Evolutionary conservation across 495 filamentous ascomycete species (phyloP), one percentile per base, ranked within the genome.

Genomic region (Lichina pygmaea): DNA sequence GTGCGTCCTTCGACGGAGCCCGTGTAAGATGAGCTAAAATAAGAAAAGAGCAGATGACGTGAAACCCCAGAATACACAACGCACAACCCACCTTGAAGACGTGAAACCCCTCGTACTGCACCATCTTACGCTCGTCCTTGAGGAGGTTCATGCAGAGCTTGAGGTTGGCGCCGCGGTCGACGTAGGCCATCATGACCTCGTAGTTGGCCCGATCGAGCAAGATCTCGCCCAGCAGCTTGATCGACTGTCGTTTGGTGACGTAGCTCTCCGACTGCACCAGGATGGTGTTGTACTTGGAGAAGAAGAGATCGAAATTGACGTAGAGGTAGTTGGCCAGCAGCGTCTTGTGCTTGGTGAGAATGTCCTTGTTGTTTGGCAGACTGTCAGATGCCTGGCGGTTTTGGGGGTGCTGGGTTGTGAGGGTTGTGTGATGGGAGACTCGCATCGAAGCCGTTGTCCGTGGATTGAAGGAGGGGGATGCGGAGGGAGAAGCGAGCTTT

Each of bases 51-150:
- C 24, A 24, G 24, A 24, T 24, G 24, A 2, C 24, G 4, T 24
- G 24, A 24, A 24, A 24, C 1, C 4, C 24, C 24, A 24, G 2
- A 24, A 24, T 4, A 4, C 24, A 24, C 24, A 24, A 30, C 44
- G 32, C 11, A 2, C 44, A 42, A 58, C 61, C 51, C 63, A 78
- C 77, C 67, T 97, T 97, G 66, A 97, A 97, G 34, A 97, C 86
- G 59, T 99, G 91, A 59, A 99, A 99, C 24, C 84, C 86, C 60
- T 99, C 91, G 56, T 95, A 99, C 56, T 94, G 86, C 44, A 99
- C 89, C 82, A 95, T 99, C 58, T 89, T 85, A 52, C 86, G 72
- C 57, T 95, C 86, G 59, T 94, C 86, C 43, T 80, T 71, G 45
- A 99, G 62, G 44, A 95, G 65, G 57, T 92, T 94, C 91, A 99